phyloP scores from a whole-genome alignment of 495 filamentous ascomycete genomes.

The Cladorrhinum samala region DNA sequence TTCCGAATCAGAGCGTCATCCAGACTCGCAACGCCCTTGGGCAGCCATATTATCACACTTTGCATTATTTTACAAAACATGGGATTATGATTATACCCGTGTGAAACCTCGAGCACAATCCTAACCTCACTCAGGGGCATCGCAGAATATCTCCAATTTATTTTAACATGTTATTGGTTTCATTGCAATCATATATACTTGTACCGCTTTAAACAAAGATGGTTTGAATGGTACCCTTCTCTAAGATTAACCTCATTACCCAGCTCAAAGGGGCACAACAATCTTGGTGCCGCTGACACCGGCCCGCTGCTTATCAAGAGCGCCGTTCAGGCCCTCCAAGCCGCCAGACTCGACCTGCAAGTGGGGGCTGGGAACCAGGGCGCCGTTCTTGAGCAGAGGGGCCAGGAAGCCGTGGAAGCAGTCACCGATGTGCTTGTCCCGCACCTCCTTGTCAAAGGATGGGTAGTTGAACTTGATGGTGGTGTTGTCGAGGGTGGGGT shows the following conservation, averaged over 20 bases:
- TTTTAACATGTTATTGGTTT: no score
- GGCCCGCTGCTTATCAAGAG: constrained; percentile 6
- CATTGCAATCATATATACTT: no score
- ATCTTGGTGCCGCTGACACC: constrained; percentile 4
- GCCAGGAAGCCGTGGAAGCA: constrained; percentile 3
- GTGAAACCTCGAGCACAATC: no score
- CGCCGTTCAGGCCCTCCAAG: constrained; percentile 1
- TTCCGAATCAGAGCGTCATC: no score
- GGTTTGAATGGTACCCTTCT: not conserved
- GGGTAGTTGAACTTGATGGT: constrained; percentile 4
- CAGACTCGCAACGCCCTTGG: no score
- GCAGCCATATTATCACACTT: no score
- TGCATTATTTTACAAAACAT: no score
- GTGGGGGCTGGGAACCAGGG: not conserved
- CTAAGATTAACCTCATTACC: not conserved
- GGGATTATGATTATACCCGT: no score
- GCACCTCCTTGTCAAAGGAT: not conserved
- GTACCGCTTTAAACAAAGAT: no score
- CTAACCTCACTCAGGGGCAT: no score
- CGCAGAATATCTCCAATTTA: no score
- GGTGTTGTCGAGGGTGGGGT: constrained; percentile 4
- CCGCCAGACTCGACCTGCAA: constrained; percentile 5
- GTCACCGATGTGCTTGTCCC: constrained; percentile 1
- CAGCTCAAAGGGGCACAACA: not conserved
- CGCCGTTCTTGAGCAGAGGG: not conserved